A percentile compares a stretch with the other conserved stretches of the same genome.
Evolutionary conservation across 805 yeast genomes (phyloP).

Genomic region (Barnettozyma wickerhamii): DNA sequence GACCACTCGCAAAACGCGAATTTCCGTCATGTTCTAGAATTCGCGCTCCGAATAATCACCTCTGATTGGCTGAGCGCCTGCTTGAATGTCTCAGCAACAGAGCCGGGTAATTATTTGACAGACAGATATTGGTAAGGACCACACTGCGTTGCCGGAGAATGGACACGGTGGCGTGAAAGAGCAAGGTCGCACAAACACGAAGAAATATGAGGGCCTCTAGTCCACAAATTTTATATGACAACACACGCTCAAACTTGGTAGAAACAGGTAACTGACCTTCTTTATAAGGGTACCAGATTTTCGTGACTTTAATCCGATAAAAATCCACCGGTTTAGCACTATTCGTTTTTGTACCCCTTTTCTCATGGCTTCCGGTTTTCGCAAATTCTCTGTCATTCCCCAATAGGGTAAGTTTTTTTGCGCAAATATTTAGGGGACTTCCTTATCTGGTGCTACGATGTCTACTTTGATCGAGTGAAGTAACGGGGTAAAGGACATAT

Average conservation of each 20-base stretch:
- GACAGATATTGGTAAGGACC: background rate
- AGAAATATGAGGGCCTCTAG: background rate
- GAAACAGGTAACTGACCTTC: too few species aligned
- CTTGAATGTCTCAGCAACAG: background rate
- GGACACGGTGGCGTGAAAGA: background rate
- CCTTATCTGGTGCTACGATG: constrained; percentile 1
- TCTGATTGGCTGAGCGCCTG: constrained; percentile 1
- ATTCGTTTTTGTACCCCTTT: background rate
- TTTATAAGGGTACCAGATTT: background rate
- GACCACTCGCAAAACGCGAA: background rate
- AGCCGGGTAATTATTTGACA: background rate
- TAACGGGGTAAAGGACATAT: too few species aligned
- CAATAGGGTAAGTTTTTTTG: background rate
- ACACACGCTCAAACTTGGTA: too few species aligned
- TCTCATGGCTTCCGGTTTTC: background rate
- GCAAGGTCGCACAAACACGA: background rate
- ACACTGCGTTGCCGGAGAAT: too few species aligned
- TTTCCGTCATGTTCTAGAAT: background rate
- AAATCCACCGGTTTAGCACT: background rate
- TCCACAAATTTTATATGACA: too few species aligned
- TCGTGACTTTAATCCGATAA: background rate
- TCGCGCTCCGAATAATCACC: background rate
- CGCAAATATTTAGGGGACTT: background rate
- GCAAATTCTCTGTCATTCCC: background rate
- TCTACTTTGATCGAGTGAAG: too few species aligned